Evolutionary conservation across 257 asterid species (phyloP).

Genomic region (Eucommia ulmoides): DNA sequence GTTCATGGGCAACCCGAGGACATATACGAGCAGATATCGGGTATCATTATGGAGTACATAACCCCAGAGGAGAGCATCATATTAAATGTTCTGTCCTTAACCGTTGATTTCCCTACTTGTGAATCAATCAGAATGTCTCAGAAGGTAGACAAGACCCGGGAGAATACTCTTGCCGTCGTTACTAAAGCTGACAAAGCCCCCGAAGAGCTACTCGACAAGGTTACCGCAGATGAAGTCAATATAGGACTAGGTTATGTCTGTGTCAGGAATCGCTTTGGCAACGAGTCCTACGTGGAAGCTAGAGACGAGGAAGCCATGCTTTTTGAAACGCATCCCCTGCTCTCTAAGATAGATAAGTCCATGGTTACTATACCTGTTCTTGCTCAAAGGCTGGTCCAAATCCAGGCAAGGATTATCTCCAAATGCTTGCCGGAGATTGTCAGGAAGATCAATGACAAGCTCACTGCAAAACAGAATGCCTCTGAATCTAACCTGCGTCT

Average conservation of each 20-base stretch:
- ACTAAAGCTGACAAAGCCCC: slow-evolving; percentile 28
- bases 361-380: slow-evolving; percentile 19
- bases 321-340: too few species aligned
- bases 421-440: slow-evolving; percentile 1
- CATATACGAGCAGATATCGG: too few species aligned
- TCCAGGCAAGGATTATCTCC: slow-evolving; percentile 23
- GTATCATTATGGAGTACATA: too few species aligned
- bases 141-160: slow-evolving; percentile 18
- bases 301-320: too few species aligned
- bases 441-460: not conserved
- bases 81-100: slow-evolving; percentile 20
- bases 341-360: slow-evolving; percentile 16
- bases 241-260: too few species aligned
- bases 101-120: too few species aligned
- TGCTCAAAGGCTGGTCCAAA: slow-evolving; percentile 17
- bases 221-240: too few species aligned
- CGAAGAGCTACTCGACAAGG: slow-evolving; percentile 26
- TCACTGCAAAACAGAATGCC: slow-evolving; percentile 16
- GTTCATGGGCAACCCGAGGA: too few species aligned
- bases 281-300: too few species aligned
- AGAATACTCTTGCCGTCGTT: slow-evolving; percentile 32
- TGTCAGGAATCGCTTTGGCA: too few species aligned
- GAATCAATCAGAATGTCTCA: slow-evolving; percentile 28
- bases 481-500: slow-evolving; percentile 3
- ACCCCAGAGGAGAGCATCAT: too few species aligned